Conservation (phyloP, 1,139 yeast species). For the Yamadazyma kanchanaburiensis region DNA sequence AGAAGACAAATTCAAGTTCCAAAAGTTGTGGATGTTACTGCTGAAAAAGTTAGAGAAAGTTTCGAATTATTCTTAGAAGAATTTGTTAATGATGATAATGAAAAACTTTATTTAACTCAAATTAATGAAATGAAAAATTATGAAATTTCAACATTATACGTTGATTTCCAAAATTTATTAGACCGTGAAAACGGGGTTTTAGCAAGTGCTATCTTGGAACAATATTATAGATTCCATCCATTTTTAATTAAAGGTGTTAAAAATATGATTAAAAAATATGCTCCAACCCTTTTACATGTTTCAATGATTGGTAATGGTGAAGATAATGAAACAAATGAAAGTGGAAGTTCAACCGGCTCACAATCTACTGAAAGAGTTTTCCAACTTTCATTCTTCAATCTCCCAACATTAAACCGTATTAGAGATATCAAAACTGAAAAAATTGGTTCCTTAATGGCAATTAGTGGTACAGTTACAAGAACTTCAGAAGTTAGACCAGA, state of each 20-base stretch:
- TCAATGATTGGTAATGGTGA: conserved; percentile 31
- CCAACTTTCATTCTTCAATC: conserved; percentile 85
- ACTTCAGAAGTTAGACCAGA: conserved; percentile 98
- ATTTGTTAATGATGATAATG: conserved; percentile 33
- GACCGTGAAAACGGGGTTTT: conserved; percentile 81
- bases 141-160: conserved; percentile 75
- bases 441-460: conserved; percentile 80
- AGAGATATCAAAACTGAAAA: conserved; percentile 89
- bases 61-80: conserved; percentile 83
- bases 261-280: conserved; percentile 67
- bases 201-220: conserved; percentile 86
- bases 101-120: conserved; percentile 71
- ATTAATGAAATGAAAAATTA: conserved; percentile 75
- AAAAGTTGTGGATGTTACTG: conserved; percentile 86
- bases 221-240: conserved; percentile 89
- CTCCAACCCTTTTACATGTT: conserved; percentile 65
- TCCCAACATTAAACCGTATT: conserved; percentile 80
- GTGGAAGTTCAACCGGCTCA: conserved; percentile 22
- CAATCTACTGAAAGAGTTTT: conserved; percentile 67
- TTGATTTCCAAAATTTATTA: conserved; percentile 78
- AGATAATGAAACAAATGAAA: conserved; percentile 9
- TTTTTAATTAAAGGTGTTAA: conserved; percentile 74
- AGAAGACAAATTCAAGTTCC: conserved; percentile 68
- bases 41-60: conserved; percentile 89
- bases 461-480: conserved; percentile 94